Evolutionary conservation across 768 basidiomycete genomes (phyloP).

Genomic region (Rhizopogon salebrosus): DNA sequence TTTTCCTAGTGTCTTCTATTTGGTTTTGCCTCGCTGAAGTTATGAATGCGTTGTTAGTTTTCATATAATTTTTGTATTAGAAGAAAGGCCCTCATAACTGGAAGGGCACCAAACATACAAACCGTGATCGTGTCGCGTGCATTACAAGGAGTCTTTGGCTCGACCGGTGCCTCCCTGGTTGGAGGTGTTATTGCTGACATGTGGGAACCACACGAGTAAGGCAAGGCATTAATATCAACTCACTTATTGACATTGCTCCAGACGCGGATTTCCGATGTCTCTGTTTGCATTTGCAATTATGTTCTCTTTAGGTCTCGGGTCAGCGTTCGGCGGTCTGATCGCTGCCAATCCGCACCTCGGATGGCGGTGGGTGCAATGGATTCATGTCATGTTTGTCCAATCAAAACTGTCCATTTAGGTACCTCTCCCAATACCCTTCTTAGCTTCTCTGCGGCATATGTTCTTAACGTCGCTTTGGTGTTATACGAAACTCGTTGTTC

Average conservation of each 20-base stretch:
- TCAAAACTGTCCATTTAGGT: neutral
- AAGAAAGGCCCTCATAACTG: neutral
- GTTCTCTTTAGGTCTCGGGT: conserved; percentile 56
- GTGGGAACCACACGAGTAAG: conserved; percentile 59
- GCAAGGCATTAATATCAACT: neutral
- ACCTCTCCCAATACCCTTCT: neutral
- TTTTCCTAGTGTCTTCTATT: conserved; percentile 49
- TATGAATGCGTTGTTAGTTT: conserved; percentile 25
- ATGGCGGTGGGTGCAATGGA: conserved; percentile 85
- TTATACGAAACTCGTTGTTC: conserved; percentile 71
- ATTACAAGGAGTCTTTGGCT: conserved; percentile 57
- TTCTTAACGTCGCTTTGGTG: conserved; percentile 44
- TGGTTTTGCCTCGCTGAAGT: conserved; percentile 50
- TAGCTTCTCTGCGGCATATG: conserved; percentile 49
- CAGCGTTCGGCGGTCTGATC: conserved; percentile 59
- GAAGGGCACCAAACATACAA: conserved; percentile 40
- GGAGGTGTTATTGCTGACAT: conserved; percentile 69
- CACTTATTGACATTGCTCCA: conserved; percentile 18
- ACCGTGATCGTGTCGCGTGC: conserved; percentile 56
- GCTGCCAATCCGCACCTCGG: conserved; percentile 50
- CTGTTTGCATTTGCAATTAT: conserved; percentile 58
- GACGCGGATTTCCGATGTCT: conserved; percentile 74
- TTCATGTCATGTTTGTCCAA: conserved; percentile 52
- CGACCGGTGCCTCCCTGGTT: conserved; percentile 61
- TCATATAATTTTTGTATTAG: neutral